Evolutionary conservation across 2,329 filamentous ascomycete genomes (phyloP), one percentile per base, ranked within the genome.

Genomic region (Parafenestella ontariensis): DNA sequence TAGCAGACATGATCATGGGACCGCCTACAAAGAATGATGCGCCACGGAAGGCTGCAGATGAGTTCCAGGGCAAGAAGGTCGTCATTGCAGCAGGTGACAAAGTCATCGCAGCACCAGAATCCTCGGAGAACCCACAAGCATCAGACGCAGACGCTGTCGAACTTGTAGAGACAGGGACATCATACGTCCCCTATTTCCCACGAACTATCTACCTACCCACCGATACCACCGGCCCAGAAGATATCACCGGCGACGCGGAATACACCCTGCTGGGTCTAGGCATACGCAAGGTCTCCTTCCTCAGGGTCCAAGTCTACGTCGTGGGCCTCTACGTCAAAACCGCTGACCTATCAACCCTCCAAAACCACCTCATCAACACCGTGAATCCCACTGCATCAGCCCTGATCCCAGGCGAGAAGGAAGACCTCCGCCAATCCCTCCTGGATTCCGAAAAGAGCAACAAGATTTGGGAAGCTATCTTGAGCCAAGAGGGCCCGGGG

Each of bases 231-330:
- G 66, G 64, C 9, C 64, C 68, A 3, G 69, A 69, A 43, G 54
- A 47, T 17, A 42, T 68, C 8, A 37, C 45, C 36, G 65, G 54
- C 37, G 71, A 74, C 13, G 76, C 77, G n/a, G 83, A 96, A 67
- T 98, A 97, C 75, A 93, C 92, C 20, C 83, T 98, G 0, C 84
- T 98, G 6, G 95, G 95, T 0, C 79, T 97, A 5, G 95, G 95
- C 17, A 88, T 96, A 59, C 86, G 95, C 50, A 92, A 89, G 1
- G 95, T 99, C 28, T 96, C 90, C 21, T 96, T 98, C 75, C 79
- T 98, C 40, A 81, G 86, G 44, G 92, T 99, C 40, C 89, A 96
- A 74, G 95, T 99, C 48, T 99, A 99, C 78, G 90, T 98, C 17
- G 90, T 96, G 0, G 95, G 94, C 15, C 86, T 96, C 66, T 99